Conservation (phyloP, 2,329 filamentous ascomycete genomes). For the Onygena corvina region DNA sequence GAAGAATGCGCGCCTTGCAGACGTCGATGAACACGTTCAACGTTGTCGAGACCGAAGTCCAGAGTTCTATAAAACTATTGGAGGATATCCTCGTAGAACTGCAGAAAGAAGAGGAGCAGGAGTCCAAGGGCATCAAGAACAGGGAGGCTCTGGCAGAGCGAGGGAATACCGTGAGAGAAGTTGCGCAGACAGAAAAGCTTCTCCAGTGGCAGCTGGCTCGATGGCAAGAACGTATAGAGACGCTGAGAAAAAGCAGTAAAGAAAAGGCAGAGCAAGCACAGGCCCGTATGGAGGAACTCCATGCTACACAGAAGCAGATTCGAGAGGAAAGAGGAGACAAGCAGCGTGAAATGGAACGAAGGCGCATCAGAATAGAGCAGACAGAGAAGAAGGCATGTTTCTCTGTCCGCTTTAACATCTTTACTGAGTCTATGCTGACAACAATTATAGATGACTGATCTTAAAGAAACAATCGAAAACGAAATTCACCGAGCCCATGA, state of each 20-base stretch:
- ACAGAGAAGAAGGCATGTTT: constrained; percentile 85
- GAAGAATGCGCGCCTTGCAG: constrained; percentile 75
- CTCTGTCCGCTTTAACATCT: constrained; percentile 1
- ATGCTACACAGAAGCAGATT: constrained; percentile 64
- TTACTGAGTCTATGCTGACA: constrained; percentile 7
- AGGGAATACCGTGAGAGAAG: constrained; percentile 78
- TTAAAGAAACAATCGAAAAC: constrained; percentile 94
- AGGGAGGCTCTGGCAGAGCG: constrained; percentile 77
- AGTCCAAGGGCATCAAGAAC: constrained; percentile 65
- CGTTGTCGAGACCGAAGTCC: constrained; percentile 72
- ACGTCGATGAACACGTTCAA: constrained; percentile 84
- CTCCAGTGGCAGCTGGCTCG: constrained; percentile 73
- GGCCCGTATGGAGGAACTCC: constrained; percentile 79
- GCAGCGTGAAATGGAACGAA: constrained; percentile 79
- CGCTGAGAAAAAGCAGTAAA: constrained; percentile 65
- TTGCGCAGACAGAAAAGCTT: constrained; percentile 76
- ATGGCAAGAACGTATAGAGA: constrained; percentile 77
- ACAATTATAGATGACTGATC: constrained; percentile 69
- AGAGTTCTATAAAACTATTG: constrained; percentile 75
- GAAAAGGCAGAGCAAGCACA: constrained; percentile 72
- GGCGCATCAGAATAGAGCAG: constrained; percentile 89
- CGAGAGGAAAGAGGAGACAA: constrained; percentile 78
- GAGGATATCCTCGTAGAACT: constrained; percentile 79
- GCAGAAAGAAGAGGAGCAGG: constrained; percentile 81
- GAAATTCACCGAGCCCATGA: constrained; percentile 84